Conservation (phyloP, 208 protist species). For the Trypanosoma platydactyli region DNA sequence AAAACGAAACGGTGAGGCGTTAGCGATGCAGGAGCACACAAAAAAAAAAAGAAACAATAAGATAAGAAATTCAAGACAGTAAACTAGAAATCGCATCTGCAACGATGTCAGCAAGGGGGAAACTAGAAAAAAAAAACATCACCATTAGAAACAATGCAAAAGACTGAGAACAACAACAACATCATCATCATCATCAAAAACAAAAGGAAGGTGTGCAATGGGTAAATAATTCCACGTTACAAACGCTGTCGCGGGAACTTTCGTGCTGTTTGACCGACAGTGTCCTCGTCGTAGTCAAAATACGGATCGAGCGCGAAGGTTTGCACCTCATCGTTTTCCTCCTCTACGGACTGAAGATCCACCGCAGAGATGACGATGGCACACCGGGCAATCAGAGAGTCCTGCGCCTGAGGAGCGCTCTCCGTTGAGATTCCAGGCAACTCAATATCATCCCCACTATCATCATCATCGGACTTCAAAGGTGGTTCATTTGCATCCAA, state of each 20-base stretch:
- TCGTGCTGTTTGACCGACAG: constrained; percentile 34
- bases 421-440: constrained; percentile 13
- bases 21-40: background rate
- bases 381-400: background rate
- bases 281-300: constrained; percentile 61
- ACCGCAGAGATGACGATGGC: constrained; percentile 11
- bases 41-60: constrained; percentile 2
- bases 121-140: background rate
- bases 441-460: constrained; percentile 17
- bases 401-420: background rate
- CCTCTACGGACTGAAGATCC: constrained; percentile 14
- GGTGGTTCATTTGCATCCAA: background rate
- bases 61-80: background rate
- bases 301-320: constrained; percentile 52
- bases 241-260: constrained; percentile 6
- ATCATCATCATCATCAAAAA: background rate
- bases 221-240: background rate
- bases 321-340: constrained; percentile 45
- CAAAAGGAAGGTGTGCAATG: background rate
- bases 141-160: too few species aligned
- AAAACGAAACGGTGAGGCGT: background rate
- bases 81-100: background rate
- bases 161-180: background rate
- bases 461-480: background rate
- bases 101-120: background rate